These are phyloP conservation scores for Chalciporus chontae DNA, from an alignment of 768 basidiomycete species.

Conservation along the genomic window DNA sequence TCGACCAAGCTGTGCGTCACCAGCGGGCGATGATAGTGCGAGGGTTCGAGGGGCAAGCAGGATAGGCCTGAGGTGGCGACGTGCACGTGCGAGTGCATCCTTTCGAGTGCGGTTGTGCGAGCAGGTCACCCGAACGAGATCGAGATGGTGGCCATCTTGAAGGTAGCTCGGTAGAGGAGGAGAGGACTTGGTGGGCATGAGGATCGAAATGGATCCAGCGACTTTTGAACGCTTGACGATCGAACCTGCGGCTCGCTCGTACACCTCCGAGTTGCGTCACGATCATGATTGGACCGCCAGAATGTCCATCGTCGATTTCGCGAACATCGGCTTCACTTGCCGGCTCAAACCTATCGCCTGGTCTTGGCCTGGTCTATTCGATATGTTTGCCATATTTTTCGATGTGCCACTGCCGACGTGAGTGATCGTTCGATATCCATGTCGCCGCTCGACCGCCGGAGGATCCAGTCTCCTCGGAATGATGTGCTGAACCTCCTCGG, in stretches of 20 bases:
- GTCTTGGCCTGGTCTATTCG: too few relatives aligned
- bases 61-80: constrained; percentile 19
- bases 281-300: too few relatives aligned
- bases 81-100: constrained; percentile 12
- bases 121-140: constrained; percentile 7
- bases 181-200: neutral
- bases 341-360: too few relatives aligned
- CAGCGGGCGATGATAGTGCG: neutral
- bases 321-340: too few relatives aligned
- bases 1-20: neutral
- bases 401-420: too few relatives aligned
- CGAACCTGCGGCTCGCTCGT: neutral
- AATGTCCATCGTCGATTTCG: too few relatives aligned
- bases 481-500: too few relatives aligned
- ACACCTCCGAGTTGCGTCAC: too few relatives aligned
- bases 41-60: constrained; percentile 15
- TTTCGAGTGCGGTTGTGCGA: neutral
- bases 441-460: too few relatives aligned
- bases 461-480: too few relatives aligned
- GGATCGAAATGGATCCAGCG: neutral
- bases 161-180: neutral
- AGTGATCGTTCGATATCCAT: too few relatives aligned
- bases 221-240: constrained; percentile 8
- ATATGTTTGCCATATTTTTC: too few relatives aligned
- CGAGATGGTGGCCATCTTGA: constrained; percentile 15